Evolutionary conservation across 495 filamentous ascomycete genomes (phyloP), one percentile per base, ranked within the genome.

Genomic region (Penicillium desertorum): DNA sequence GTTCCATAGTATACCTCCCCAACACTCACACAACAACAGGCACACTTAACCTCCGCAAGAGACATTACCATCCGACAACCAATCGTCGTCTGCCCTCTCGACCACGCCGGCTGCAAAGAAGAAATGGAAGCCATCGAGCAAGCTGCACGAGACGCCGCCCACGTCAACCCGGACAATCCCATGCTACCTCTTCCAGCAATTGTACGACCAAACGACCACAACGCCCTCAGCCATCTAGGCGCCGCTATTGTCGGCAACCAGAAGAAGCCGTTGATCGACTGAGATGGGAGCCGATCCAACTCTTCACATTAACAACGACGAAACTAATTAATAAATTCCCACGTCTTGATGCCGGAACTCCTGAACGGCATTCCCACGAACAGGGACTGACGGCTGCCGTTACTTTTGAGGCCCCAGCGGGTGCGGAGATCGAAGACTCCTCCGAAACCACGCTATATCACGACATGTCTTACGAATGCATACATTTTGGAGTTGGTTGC

Each of bases 41-140:
- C 91, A 23, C 88, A 92, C 71, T 79, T 98, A 76, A 90, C 89
- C n/a, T 87, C 86, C 12, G 92, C 93, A 17, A 84, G 86, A 76
- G 95, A 98, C 62, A 96, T 98, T 43, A 76, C 86, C 6, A 83
- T 98, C 39, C 87, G 93, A 44, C 91, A 97, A 71, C 91, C 89
- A 51, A 98, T 98, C 54, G 89, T 98, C 44, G 93, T 98, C 47
- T 97, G 93, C 62, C 94, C 95, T 0, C 85, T 96, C 39, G 94
- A 98, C 68, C 90, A 97, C 62, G 89, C 92, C 56, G 90, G 88
- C 12, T 98, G 94, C 76, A 96, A 95, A 67, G 92, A 96, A 62
- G 95, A 98, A 75, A 96, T 98, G 89, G 91, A 96, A 65, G 91
- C 91, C 8, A 98, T 98, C 59, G 91, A 96, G 64, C 88, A 94